Percentiles rank a stretch among this genome's conserved stretches.
These are phyloP conservation scores for Thraustochytrium aureum DNA, from an alignment of 352 stramenopile species.

Conservation along the genomic window DNA sequence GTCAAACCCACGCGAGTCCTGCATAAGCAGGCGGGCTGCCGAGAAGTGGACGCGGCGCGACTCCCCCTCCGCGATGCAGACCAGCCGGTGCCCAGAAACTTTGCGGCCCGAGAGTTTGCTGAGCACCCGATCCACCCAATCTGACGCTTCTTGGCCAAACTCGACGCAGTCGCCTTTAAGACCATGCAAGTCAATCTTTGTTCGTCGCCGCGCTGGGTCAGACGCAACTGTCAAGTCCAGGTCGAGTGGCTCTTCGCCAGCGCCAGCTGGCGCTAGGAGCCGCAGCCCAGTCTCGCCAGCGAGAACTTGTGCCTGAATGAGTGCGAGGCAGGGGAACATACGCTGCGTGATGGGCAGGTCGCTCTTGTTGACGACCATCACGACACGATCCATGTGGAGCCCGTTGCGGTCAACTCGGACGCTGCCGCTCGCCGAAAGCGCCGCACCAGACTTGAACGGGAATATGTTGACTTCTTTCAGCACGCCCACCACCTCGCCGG, in stretches of 20 bases:
- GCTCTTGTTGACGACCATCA: not conserved
- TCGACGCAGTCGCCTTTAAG: not conserved
- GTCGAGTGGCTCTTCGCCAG: not conserved
- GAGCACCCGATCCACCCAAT: not conserved
- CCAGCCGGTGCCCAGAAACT: not conserved
- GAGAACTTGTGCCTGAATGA: not conserved
- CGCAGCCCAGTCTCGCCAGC: not conserved
- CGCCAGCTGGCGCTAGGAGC: not conserved
- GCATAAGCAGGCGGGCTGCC: not conserved
- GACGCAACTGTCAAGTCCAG: not conserved
- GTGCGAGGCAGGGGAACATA: conserved; percentile 8
- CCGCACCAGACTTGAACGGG: no score
- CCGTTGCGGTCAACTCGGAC: not conserved
- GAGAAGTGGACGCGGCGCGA: not conserved
- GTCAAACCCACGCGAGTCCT: not conserved
- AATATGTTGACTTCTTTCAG: no score
- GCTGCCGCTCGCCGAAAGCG: not conserved
- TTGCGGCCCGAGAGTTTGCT: not conserved
- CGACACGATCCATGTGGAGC: conserved; percentile 18
- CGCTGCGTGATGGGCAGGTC: conserved; percentile 18
- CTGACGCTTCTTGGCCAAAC: not conserved
- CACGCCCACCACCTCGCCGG: no score
- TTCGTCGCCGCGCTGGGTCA: no score
- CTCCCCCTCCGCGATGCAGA: conserved; percentile 17
- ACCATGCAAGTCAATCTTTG: conserved; percentile 30